phyloP scores from a whole-genome alignment of 805 yeast species.

The Candida morakotiae region DNA sequence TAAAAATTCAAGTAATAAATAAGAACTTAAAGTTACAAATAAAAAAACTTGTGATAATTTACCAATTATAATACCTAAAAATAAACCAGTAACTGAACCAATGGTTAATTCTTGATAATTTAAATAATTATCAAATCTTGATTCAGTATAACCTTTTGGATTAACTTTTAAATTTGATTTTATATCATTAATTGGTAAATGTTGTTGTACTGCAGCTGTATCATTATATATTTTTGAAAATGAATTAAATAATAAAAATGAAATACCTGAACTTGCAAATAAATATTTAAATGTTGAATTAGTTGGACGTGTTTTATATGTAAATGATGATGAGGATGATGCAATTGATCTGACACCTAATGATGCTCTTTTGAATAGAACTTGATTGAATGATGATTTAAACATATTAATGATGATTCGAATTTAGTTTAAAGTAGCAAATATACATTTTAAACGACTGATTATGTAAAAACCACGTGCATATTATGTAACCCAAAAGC shows the following conservation, averaged over 20 bases:
- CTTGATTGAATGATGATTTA: neutral
- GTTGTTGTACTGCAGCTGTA: slow-evolving; percentile 3
- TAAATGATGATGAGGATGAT: neutral
- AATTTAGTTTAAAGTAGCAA: too few relatives aligned
- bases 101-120: slow-evolving; percentile 60
- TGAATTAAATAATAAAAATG: slow-evolving; percentile 3
- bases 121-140: slow-evolving; percentile 40
- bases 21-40: slow-evolving; percentile 43
- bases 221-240: slow-evolving; percentile 5
- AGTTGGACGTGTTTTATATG: too few relatives aligned
- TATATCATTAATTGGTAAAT: slow-evolving; percentile 3
- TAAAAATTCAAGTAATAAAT: slow-evolving; percentile 47
- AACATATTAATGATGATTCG: too few relatives aligned
- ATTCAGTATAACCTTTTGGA: slow-evolving; percentile 6
- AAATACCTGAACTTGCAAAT: slow-evolving; percentile 6
- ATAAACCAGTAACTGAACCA: slow-evolving; percentile 60
- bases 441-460: too few relatives aligned
- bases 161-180: slow-evolving; percentile 3
- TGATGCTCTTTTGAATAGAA: slow-evolving; percentile 1
- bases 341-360: neutral
- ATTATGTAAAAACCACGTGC: too few relatives aligned
- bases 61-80: slow-evolving; percentile 58
- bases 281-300: slow-evolving; percentile 7
- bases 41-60: slow-evolving; percentile 54
- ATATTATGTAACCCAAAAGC: too few relatives aligned